Evolutionary conservation across 805 yeast genomes (phyloP), one percentile per base, ranked within the genome.

Genomic region (Scheffersomyces lignosus): DNA sequence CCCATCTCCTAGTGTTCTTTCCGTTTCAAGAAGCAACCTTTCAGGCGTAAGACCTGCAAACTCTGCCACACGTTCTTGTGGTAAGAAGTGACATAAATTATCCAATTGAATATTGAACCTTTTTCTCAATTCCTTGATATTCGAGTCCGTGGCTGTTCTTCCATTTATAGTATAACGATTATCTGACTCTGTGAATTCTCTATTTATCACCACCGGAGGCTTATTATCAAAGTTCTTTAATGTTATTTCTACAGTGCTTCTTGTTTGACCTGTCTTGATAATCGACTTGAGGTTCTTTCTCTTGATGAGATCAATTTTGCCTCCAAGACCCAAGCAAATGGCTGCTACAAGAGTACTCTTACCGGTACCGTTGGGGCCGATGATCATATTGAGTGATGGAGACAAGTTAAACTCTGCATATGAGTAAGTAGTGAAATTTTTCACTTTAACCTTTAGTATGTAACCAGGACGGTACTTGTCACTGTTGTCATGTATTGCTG

Each of bases 321-420:
- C 98, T 1, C 83, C 91, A 13, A 93, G 64, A 0, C 96, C 96
- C 23, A 93, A 68, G 54, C 96, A 91, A 1, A 91, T 78, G 0
- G 96, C 98, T 42, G 96, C 87, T 3, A 93, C 90, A 51, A 93
- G 78, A 0, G 98, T 88, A 26, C 93, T 82, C 53, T 93, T 93
- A 5, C 99, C 99, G 0, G 96, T 78, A 24, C 99, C 99, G 57
- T 93, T 93, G 9, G 97, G 97, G 0, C 97, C 99, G 36, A 93
- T 83, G 40, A 93, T 85, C 82, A 93, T 79, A 55, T 93, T 93
- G 54, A 93, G 70, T 2, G 82, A 71, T 0, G 97, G 96, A 0
- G 91, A 84, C 38, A 91, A 73, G 27, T 72, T 70, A 59, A 87
- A 88, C 58, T 83, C 89, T 0, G 86, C 80, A 31, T 74, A 61